Conservation (phyloP, 1,139 yeast genomes). For the Meyerozyma guilliermondii region DNA sequence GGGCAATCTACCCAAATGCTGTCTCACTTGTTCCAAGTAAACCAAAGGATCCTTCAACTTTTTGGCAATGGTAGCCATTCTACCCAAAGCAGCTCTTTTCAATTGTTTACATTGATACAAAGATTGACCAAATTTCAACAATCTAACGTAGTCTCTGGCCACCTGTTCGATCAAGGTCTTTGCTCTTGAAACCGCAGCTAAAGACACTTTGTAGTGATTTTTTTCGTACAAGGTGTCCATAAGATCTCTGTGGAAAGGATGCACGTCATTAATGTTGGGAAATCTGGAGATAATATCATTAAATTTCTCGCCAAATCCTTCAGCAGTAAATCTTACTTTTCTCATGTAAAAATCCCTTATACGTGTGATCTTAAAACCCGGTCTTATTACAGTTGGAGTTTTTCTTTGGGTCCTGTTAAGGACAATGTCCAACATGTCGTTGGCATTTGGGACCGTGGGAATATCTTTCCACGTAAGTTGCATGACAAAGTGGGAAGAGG, state of each 20-base stretch:
- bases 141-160: conserved; percentile 87
- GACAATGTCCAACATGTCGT: conserved; percentile 93
- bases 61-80: conserved; percentile 97
- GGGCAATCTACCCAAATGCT: conserved; percentile 97
- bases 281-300: conserved; percentile 80
- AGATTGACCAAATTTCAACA: conserved; percentile 95
- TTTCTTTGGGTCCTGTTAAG: conserved; percentile 96
- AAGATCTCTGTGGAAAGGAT: conserved; percentile 96
- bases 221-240: conserved; percentile 97
- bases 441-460: conserved; percentile 87
- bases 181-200: conserved; percentile 92
- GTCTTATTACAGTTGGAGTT: conserved; percentile 96
- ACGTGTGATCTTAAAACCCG: conserved; percentile 94
- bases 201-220: conserved; percentile 95
- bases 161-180: conserved; percentile 94
- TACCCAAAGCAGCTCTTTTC: conserved; percentile 97
- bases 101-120: conserved; percentile 97
- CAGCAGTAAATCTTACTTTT: conserved; percentile 92
- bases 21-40: conserved; percentile 97
- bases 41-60: conserved; percentile 89
- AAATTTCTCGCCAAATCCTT: conserved; percentile 91
- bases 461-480: conserved; percentile 98
- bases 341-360: conserved; percentile 98
- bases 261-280: conserved; percentile 96
- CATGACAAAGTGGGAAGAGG: conserved; percentile 38